phyloP scores from a whole-genome alignment of 805 yeast species.

The Brettanomyces custersianus region DNA sequence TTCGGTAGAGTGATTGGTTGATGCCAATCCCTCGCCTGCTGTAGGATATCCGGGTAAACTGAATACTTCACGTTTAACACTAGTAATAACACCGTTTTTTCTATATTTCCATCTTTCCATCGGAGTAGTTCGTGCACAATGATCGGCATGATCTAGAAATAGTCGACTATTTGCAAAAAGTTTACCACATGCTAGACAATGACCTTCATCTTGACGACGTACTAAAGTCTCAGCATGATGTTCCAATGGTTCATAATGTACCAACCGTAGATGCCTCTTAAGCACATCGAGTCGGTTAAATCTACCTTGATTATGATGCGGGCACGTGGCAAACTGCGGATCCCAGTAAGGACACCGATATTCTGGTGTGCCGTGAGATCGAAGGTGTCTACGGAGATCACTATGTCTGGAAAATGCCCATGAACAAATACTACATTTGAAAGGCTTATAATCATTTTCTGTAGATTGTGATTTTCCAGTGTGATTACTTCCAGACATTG shows the following conservation, averaged over 20 bases:
- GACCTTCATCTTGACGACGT: constrained; percentile 48
- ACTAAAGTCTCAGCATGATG: constrained; percentile 14
- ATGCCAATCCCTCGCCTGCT: constrained; percentile 4
- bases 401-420: constrained; percentile 68
- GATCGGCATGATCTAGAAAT: constrained; percentile 57
- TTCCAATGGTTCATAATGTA: constrained; percentile 47
- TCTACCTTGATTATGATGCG: constrained; percentile 66
- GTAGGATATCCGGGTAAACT: too few relatives aligned
- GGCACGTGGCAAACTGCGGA: constrained; percentile 51
- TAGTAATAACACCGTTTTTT: constrained; percentile 23
- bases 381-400: constrained; percentile 58
- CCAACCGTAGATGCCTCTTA: constrained; percentile 61
- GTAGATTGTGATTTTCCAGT: too few relatives aligned
- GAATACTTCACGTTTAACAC: constrained; percentile 22
- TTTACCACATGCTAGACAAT: constrained; percentile 57
- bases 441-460: constrained; percentile 23
- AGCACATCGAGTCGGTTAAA: constrained; percentile 68
- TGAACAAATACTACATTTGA: constrained; percentile 38
- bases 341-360: constrained; percentile 70
- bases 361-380: constrained; percentile 58
- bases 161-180: constrained; percentile 44
- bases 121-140: constrained; percentile 41
- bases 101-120: constrained; percentile 26
- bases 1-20: too few relatives aligned
- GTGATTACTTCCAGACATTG: too few relatives aligned